Base-by-base conservation (phyloP, 257 asterid genomes). In the Solanum sejunctum region DNA sequence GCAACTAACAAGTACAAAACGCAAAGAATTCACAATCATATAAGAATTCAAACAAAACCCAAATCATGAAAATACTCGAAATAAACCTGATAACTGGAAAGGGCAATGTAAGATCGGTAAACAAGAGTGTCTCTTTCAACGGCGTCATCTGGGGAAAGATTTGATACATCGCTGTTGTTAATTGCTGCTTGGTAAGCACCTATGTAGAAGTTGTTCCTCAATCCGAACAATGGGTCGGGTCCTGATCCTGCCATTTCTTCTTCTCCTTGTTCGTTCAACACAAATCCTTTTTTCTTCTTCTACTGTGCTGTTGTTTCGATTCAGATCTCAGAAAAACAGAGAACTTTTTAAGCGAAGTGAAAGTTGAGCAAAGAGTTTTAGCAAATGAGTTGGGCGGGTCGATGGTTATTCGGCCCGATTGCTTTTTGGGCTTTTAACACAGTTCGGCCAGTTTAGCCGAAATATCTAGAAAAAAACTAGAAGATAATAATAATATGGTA, bases 151-250 rank as follows among this genome's bases (percentile, higher is more conserved):
- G 93, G 81, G 0, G 99, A 94, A 79, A 96, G 97, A 85, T 95
- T 92, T 4, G 98, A 97, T 89, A 95, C 85, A 87, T 93, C 94
- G 89, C 98, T 94, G 93, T 90, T 95, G 95, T 95, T 96, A 88
- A 96, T 96, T 64, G 98, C 98, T 41, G 98, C 97, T 92, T 96
- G 99, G 87, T 93, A 96, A 21, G 99, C 98, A 23, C 98, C 99
- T 75, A 94, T 61, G 88, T 93, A 96, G 86, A 96, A 96, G 67
- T 92, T 96, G 96, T 94, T 96, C 86, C 97, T 89, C 87, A 96
- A 90, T 83, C 94, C 96, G 83, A 96, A 96, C 61, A 96, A 81
- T 75, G 90, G 97, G 88, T 96, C 99, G 67, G 99, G 98, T 89
- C 96, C 98, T 86, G 91, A 92, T 43, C 85, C 92, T 67, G 87